Evolutionary conservation across 495 filamentous ascomycete species (phyloP), one percentile per base, ranked within the genome.

Genomic region (Parathielavia appendiculata): DNA sequence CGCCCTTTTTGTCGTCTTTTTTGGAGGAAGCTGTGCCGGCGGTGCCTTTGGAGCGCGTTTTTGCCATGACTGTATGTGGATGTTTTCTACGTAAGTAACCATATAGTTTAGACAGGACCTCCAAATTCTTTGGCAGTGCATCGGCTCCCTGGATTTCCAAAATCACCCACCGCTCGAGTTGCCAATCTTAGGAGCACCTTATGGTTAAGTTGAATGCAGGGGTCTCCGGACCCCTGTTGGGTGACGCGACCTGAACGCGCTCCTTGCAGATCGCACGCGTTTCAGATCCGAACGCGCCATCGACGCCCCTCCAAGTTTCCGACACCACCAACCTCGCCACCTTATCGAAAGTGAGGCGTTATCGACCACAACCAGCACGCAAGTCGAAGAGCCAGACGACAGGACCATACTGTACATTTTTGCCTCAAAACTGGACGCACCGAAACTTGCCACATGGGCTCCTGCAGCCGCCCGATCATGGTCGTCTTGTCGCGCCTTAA

Each of bases 221-320:
- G 43, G 41, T 22, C 10, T 43, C 57, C 26, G 75, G 72, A 77
- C 76, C 73, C 66, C 62, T 64, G 62, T 59, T 44, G n/a, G n/a
- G n/a, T 8, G 57, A 65, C 65, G 65, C 65, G 65, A 56, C 50
- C 13, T 20, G 48, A 56, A 17, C 51, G 34, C 50, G 50, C 35
- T 40, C 41, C 38, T 50, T 56, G 45, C 48, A 41, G 47, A 34
- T 26, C 16, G 41, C 38, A 54, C 60, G 54, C 57, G 59, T 10
- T 23, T 45, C n/a, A 36, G 36, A n/a, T 40, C 36, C 5, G 6
- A 2, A n/a, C 26, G 14, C 47, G 40, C 56, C 34, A 16, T 52
- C 19, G 32, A 22, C 49, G 35, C 49, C 49, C 39, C 49, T 30
- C 26, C 26, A 13, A 40, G 32, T 43, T 32, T 34, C 51, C 35